Percentiles rank a stretch among this genome's conserved stretches.
Conservation (phyloP, 108 stramenopile genomes). For the Nannochloropsis salina region DNA sequence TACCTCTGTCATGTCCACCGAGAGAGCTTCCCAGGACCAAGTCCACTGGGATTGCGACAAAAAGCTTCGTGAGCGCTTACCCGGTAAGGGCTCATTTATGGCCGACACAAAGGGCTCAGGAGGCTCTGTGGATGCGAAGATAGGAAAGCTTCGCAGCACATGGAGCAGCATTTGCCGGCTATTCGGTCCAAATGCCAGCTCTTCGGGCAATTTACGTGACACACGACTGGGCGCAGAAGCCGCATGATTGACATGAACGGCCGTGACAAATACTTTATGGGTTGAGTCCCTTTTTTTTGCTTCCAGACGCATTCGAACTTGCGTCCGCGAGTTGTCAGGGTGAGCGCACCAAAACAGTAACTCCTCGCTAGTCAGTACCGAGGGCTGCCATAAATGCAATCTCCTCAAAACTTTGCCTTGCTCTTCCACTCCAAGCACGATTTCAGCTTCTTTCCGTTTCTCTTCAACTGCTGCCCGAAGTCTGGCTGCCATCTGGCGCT, state of each 20-base stretch:
- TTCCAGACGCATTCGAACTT: not conserved
- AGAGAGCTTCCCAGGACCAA: not conserved
- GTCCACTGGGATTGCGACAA: not conserved
- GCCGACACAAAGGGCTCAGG: not conserved
- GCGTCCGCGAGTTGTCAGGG: not conserved
- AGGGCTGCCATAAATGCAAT: constrained; percentile 13
- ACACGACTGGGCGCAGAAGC: not conserved
- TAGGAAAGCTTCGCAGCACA: not conserved
- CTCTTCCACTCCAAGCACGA: not conserved
- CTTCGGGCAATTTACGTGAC: not conserved
- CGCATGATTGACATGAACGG: not conserved
- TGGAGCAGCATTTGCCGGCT: not conserved
- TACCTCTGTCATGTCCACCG: not conserved
- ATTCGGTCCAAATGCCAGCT: not conserved
- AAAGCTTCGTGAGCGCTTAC: not conserved
- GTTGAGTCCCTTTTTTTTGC: not conserved
- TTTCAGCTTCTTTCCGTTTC: not conserved
- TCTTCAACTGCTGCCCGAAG: not conserved
- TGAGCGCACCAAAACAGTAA: not conserved
- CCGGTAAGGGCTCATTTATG: not conserved
- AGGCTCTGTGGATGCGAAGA: constrained; percentile 5
- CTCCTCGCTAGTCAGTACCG: constrained; percentile 11
- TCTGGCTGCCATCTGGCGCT: not conserved
- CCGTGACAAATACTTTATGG: not conserved
- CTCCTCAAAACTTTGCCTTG: not conserved